Evolutionary conservation across 352 stramenopile genomes (phyloP).

Genomic region (Pythium volutum): DNA sequence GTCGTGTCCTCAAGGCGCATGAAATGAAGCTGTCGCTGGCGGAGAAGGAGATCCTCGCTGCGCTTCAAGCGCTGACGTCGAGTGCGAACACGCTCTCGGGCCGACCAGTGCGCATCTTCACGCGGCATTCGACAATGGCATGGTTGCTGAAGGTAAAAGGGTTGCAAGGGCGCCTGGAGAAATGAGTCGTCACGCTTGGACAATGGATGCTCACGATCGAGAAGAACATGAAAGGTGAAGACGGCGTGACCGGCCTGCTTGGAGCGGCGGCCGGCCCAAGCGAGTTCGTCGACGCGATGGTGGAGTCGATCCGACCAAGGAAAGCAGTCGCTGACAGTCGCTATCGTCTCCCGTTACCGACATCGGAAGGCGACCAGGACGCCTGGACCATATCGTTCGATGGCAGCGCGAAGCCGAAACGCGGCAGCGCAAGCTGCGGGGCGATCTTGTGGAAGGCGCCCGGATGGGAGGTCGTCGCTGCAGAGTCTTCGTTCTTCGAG

Average conservation of each 20-base stretch:
- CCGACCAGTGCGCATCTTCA: neutral
- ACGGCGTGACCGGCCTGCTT: conserved; percentile 7
- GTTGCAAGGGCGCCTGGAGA: conserved; percentile 14
- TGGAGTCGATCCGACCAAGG: conserved; percentile 6
- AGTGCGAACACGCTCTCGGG: neutral
- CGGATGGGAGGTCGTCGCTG: conserved; percentile 1
- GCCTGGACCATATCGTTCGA: conserved; percentile 22
- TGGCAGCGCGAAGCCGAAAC: conserved; percentile 20
- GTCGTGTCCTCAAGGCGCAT: conserved; percentile 17
- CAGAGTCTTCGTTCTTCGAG: conserved; percentile 1
- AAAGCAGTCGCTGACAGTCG: neutral
- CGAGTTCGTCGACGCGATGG: conserved; percentile 9
- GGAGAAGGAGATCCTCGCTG: conserved; percentile 20
- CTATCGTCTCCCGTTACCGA: conserved; percentile 2
- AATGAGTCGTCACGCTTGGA: conserved; percentile 6
- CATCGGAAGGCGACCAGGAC: neutral
- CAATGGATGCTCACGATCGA: conserved; percentile 19
- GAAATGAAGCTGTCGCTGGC: conserved; percentile 11
- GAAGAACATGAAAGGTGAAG: conserved; percentile 2
- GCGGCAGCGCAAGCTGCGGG: conserved; percentile 5
- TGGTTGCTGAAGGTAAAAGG: conserved; percentile 22
- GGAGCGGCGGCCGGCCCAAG: conserved; percentile 2
- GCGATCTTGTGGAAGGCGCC: conserved; percentile 17
- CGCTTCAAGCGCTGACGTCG: conserved; percentile 2
- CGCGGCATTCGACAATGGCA: conserved; percentile 1